phyloP scores from a whole-genome alignment of 352 stramenopile species.

The Phytophthora litchii region DNA sequence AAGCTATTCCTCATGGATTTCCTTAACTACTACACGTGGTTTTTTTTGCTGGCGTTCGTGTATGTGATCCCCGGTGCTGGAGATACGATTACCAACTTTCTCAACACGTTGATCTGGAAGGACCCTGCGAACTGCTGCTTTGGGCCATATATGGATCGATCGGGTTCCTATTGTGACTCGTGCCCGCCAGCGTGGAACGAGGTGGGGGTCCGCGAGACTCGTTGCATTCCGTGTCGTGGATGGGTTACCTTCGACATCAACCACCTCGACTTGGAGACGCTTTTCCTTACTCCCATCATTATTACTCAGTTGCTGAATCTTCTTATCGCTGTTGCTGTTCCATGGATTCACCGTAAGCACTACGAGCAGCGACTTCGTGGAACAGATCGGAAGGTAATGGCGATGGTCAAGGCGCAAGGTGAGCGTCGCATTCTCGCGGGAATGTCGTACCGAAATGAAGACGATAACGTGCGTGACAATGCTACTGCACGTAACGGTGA shows the following conservation, averaged over 20 bases:
- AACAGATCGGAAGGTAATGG: slow-evolving; percentile 65
- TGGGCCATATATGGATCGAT: slow-evolving; percentile 68
- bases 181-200: slow-evolving; percentile 73
- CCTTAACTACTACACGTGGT: slow-evolving; percentile 91
- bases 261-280: slow-evolving; percentile 77
- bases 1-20: slow-evolving; percentile 89
- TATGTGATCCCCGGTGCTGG: slow-evolving; percentile 83
- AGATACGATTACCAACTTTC: slow-evolving; percentile 81
- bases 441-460: slow-evolving; percentile 55
- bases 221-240: slow-evolving; percentile 68
- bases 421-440: slow-evolving; percentile 63
- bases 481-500: slow-evolving; percentile 9
- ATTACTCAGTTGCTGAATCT: slow-evolving; percentile 80
- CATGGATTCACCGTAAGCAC: slow-evolving; percentile 77
- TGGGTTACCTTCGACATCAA: slow-evolving; percentile 87
- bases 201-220: slow-evolving; percentile 40
- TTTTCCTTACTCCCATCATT: slow-evolving; percentile 87
- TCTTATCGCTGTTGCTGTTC: slow-evolving; percentile 70
- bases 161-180: slow-evolving; percentile 47
- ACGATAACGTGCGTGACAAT: slow-evolving; percentile 11
- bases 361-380: slow-evolving; percentile 64
- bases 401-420: slow-evolving; percentile 70
- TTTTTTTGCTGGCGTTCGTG: slow-evolving; percentile 86
- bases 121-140: slow-evolving; percentile 86
- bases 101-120: slow-evolving; percentile 79